Base-by-base conservation (phyloP, 768 basidiomycete genomes). In the Clitopilus passeckerianus region DNA sequence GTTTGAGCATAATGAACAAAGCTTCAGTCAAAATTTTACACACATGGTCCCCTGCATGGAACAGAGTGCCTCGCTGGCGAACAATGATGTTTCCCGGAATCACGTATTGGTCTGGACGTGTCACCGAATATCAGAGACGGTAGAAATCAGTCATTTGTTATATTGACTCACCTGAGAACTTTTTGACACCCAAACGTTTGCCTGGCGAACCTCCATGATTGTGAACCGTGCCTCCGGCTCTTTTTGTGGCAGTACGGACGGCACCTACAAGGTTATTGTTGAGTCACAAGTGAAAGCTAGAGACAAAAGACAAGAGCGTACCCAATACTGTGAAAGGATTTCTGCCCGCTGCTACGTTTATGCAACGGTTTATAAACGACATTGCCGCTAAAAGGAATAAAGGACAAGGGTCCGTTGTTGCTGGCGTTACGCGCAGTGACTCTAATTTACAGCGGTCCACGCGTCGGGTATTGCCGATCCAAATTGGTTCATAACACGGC, bases 51-150 rank as follows among this genome's bases (percentile, higher is more conserved):
- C 95, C 96, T 5, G 96, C 87, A 69, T 96, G 94, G 75, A 97
- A 96, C 55, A 89, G 79, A 0, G 90, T 90, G 8, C 97, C 97
- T 63, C 97, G 83, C 72, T 99, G 97, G 50, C 97, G 84, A 33
- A 98, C 87, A 69, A 99, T 91, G 66, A 99, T 98, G 77, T 96
- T 93, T 44, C 97, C 97, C 8, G 97, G 93, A 23, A 91, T 82
- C 23, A 98, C 95, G 73, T 82, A 84, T 73, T 98, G 89, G 69
- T 97, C 96, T 98, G 54, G 33, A 62, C 62, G 61, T 44, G 35
- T 22, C 54, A 16, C 14, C 10, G 34, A 23, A 43, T 18, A 18
- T 50, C 20, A 50, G 46, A 50, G 22, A 10, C 16, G 16, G 22
- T 20, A 27, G 35, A 27, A 35, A 27, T 59, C 50, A 18, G 35